phyloP scores from a whole-genome alignment of 228 moss, liverwort and hornwort species.

The Sphagnum magellanicum region DNA sequence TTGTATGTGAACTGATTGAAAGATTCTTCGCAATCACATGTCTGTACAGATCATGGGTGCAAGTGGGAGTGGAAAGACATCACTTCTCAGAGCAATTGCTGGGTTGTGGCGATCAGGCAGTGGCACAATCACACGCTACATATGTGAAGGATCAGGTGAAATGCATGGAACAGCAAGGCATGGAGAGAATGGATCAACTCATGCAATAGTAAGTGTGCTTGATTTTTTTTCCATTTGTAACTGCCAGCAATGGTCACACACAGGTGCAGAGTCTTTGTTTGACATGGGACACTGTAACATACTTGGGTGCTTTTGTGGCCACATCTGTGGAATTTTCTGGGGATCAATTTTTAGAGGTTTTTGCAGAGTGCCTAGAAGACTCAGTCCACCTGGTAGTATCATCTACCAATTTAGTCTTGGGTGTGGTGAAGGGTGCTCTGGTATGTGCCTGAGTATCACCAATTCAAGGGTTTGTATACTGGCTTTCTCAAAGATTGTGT shows the following conservation, averaged over 20 bases:
- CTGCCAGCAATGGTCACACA: no score
- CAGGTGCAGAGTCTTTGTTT: no score
- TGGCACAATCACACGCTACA: conserved; percentile 32
- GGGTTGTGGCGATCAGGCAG: conserved; percentile 46
- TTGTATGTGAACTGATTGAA: background rate
- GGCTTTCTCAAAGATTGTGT: background rate
- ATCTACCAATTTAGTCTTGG: no score
- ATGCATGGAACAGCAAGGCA: background rate
- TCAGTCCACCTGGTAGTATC: background rate
- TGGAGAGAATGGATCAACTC: background rate
- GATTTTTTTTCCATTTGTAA: no score
- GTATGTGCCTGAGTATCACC: no score
- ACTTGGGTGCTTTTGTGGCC: no score
- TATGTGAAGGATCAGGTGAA: background rate
- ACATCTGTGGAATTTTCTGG: background rate
- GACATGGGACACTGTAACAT: no score
- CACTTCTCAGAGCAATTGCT: conserved; percentile 36
- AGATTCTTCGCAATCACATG: background rate
- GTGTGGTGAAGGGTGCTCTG: no score
- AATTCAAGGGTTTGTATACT: no score
- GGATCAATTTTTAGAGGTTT: background rate
- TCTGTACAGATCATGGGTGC: conserved; percentile 46
- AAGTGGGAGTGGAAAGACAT: conserved; percentile 52
- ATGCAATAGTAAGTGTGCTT: no score
- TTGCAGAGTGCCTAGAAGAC: conserved; percentile 1